These are phyloP conservation scores for Amylocystis lapponica DNA, from an alignment of 768 basidiomycete genomes.

Conservation along the genomic window DNA sequence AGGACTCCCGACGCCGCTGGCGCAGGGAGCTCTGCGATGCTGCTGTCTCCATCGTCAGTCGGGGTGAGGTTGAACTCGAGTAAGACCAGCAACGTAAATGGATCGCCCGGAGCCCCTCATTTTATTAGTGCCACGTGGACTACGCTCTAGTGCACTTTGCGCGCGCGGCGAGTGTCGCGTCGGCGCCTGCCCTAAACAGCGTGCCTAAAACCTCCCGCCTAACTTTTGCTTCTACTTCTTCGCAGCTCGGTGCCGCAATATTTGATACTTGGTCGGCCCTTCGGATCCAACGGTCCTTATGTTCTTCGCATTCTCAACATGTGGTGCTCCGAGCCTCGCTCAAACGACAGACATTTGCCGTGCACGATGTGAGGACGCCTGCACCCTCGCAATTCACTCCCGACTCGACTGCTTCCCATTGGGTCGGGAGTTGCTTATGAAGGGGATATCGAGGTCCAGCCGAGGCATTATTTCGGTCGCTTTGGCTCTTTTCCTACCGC, in stretches of 20 bases:
- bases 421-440: constrained; percentile 47
- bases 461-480: constrained; percentile 53
- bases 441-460: constrained; percentile 37
- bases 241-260: no score
- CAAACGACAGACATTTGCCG: no score
- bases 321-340: no score
- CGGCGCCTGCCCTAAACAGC: constrained; percentile 1
- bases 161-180: constrained; percentile 1
- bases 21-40: constrained; percentile 13
- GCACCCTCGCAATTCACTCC: constrained; percentile 44
- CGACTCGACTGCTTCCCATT: constrained; percentile 34
- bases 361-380: no score
- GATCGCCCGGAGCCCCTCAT: no score
- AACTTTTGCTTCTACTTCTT: constrained; percentile 38
- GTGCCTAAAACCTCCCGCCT: constrained; percentile 31
- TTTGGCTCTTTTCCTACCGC: constrained; percentile 28
- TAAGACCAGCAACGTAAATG: not conserved
- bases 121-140: constrained; percentile 11
- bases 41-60: constrained; percentile 9
- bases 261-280: no score
- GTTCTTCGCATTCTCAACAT: no score
- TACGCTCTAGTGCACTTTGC: not conserved
- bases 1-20: constrained; percentile 12
- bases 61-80: constrained; percentile 3
- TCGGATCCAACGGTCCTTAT: no score